Evolutionary conservation across 495 filamentous ascomycete species (phyloP).

Genomic region (Echria macrotheca): DNA sequence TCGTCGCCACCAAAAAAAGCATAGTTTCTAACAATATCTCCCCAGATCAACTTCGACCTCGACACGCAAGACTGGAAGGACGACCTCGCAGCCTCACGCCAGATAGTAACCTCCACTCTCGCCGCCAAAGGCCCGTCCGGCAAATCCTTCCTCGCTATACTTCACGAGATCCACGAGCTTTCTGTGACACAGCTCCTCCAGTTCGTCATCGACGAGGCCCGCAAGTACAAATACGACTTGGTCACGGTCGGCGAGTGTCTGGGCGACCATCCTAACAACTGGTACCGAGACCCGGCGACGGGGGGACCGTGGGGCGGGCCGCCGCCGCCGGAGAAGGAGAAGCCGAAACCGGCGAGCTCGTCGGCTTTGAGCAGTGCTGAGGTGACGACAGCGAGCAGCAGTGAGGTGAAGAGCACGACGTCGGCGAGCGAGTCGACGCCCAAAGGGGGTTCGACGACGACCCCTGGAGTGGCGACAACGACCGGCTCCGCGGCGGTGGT

Average conservation of each 20-base stretch:
- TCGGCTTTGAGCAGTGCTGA: too few relatives aligned
- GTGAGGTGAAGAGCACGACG: too few relatives aligned
- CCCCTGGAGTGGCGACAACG: too few relatives aligned
- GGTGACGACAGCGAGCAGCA: too few relatives aligned
- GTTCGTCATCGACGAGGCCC: conserved; percentile 51
- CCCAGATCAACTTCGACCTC: conserved; percentile 8
- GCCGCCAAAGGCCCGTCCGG: neutral
- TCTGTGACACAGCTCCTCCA: conserved; percentile 56
- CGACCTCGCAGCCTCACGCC: too few relatives aligned
- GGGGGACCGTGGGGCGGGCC: conserved; percentile 8
- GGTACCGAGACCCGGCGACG: conserved; percentile 26
- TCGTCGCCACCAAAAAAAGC: too few relatives aligned
- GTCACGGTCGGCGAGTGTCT: conserved; percentile 35
- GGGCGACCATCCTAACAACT: conserved; percentile 24
- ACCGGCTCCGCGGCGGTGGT: too few relatives aligned
- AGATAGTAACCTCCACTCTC: too few relatives aligned
- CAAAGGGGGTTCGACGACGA: too few relatives aligned
- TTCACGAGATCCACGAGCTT: conserved; percentile 58
- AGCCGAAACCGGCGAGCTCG: neutral
- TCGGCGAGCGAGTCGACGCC: too few relatives aligned
- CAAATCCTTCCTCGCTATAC: conserved; percentile 6
- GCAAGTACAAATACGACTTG: conserved; percentile 39
- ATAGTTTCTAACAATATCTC: too few relatives aligned
- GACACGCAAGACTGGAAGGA: conserved; percentile 2
- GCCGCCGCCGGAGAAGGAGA: neutral